Base-by-base conservation (phyloP, 192 early-diverging fungal species). In the Backusella tarrabulga region DNA sequence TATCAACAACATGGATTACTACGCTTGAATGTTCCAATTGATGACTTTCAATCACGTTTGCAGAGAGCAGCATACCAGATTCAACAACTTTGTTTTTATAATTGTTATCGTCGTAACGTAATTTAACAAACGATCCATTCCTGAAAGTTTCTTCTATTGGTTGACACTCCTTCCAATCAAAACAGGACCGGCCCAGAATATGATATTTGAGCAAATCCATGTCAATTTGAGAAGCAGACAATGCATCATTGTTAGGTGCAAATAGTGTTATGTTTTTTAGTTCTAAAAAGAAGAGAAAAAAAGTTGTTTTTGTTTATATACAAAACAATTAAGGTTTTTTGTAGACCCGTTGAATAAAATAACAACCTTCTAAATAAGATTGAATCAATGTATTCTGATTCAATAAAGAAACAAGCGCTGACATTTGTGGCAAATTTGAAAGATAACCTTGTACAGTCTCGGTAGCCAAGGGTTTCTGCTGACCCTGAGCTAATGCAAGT, bases 241-340 rank as follows among this genome's bases (percentile, higher is more conserved):
- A 63, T 63, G 56, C 56, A 63, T 63, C 56, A 63, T 63, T 63
- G 12, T 63, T 63, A 29, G 56, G 56, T 12, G 56, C 56, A 63
- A 63, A 63, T 26, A 63, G 29, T n/a, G 56, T 63, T 63, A 29
- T 63, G 12, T 63, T 63, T 14, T 29, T 63, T 63, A 29, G 56
- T 29, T 29, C 56, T 63, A 63, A 63, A 26, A 29, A 40, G 38
- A 40, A 40, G 36, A 0, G 11, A 40, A 50, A 44, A 44, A 44
- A 17, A 4, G 0, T 19, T 15, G 7, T n/a, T 50, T 50, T 15
- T 63, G 23, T 63, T 26, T 63, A 63, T 63, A 63, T 63, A 63
- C 56, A 63, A 63, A 63, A 4, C 21, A 63, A 63, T 29, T 63
- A 63, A 63, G 23, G 56, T 63, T 63, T 29, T 26, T 14, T 29